Evolutionary conservation across 306 rosid genomes (phyloP).

Genomic region (Hippophae gyantsensis): DNA sequence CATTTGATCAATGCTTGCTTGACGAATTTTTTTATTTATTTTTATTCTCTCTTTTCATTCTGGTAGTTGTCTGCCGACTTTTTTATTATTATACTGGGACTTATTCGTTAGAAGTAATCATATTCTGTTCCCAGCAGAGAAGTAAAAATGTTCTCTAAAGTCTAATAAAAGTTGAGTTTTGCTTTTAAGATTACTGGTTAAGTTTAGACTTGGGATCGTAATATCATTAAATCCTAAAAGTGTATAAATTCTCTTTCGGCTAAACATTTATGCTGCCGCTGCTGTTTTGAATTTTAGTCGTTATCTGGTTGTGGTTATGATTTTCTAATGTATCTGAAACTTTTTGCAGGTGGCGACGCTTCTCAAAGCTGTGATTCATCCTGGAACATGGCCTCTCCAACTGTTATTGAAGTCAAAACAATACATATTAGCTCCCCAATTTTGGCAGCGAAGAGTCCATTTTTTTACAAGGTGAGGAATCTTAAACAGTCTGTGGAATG

Average conservation of each 20-base stretch:
- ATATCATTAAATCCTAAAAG: no score
- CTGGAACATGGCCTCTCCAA: constrained; percentile 14
- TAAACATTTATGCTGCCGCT: neutral
- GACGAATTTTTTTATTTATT: neutral
- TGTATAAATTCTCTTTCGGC: no score
- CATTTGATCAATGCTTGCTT: neutral
- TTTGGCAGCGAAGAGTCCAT: constrained; percentile 45
- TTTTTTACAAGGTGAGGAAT: constrained; percentile 36
- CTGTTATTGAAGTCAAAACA: constrained; percentile 24
- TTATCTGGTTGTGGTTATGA: neutral
- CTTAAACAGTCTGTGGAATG: neutral
- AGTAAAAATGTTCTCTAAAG: no score
- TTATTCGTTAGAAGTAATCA: no score
- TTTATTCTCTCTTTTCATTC: neutral
- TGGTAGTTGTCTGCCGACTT: neutral
- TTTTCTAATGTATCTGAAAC: neutral
- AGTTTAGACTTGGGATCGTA: no score
- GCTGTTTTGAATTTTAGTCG: neutral
- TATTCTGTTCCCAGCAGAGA: no score
- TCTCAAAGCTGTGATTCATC: constrained; percentile 11
- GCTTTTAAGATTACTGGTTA: no score
- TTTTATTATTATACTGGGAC: neutral
- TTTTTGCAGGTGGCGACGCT: constrained; percentile 25
- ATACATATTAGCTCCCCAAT: constrained; percentile 44
- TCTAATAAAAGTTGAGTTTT: no score